These are phyloP conservation scores for Aureobasidium vineae DNA, from an alignment of 2,329 filamentous ascomycete genomes.

Conservation along the genomic window DNA sequence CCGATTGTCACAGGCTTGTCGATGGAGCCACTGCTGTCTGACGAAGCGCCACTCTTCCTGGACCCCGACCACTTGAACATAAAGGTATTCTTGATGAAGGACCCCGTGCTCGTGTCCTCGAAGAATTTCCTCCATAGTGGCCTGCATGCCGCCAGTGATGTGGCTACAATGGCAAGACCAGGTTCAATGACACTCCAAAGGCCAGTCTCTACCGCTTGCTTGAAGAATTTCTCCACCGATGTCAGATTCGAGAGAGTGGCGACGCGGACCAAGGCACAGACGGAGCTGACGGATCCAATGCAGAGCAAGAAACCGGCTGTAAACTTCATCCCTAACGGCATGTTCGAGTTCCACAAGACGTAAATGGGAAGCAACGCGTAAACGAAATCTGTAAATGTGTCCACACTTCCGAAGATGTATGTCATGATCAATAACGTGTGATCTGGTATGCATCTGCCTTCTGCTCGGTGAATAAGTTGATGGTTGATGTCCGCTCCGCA, in stretches of 20 bases:
- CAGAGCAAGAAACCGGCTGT: constrained; percentile 44
- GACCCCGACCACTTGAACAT: constrained; percentile 1
- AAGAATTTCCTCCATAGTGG: constrained; percentile 32
- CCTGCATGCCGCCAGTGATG: constrained; percentile 37
- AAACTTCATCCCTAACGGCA: constrained; percentile 44
- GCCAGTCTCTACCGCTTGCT: constrained; percentile 32
- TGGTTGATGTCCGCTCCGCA: constrained; percentile 34
- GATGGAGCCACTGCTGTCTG: background rate
- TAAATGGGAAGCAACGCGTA: constrained; percentile 43
- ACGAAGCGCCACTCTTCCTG: background rate
- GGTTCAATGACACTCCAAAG: constrained; percentile 38
- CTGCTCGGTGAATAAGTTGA: constrained; percentile 29
- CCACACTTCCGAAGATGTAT: constrained; percentile 35
- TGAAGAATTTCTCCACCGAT: constrained; percentile 32
- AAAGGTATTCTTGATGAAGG: background rate
- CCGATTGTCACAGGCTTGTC: background rate
- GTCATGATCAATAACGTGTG: constrained; percentile 30
- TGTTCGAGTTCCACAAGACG: constrained; percentile 43
- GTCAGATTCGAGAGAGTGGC: constrained; percentile 30
- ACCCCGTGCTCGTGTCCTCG: constrained; percentile 20
- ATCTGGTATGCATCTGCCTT: constrained; percentile 29
- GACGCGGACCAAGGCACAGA: constrained; percentile 33
- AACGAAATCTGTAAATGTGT: constrained; percentile 40
- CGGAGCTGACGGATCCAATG: constrained; percentile 38
- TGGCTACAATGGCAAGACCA: constrained; percentile 38